These are phyloP conservation scores for Diplodia corticola DNA, from an alignment of 2,329 filamentous ascomycete genomes.

Conservation along the genomic window DNA sequence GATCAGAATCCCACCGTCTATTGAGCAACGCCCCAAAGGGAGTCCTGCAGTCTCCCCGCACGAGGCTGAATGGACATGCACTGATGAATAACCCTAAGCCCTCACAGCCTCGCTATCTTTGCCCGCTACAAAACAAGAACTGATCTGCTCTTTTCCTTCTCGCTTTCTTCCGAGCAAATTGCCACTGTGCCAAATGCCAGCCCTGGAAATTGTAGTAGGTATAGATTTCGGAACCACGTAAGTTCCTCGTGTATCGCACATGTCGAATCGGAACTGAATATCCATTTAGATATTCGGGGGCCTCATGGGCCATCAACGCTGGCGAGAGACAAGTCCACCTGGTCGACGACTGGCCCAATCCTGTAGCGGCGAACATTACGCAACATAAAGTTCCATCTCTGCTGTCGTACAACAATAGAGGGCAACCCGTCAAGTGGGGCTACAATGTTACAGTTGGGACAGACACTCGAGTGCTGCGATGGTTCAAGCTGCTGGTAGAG, in stretches of 20 bases:
- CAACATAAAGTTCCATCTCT: conserved; percentile 24
- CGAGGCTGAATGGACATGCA: too few species aligned
- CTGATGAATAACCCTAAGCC: too few species aligned
- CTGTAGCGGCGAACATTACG: conserved; percentile 2
- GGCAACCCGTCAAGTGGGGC: too few species aligned
- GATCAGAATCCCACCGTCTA: too few species aligned
- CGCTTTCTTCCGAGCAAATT: background rate
- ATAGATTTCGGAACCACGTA: conserved; percentile 35
- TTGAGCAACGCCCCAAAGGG: too few species aligned
- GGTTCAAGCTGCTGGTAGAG: too few species aligned
- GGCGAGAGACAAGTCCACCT: conserved; percentile 25
- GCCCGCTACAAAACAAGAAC: too few species aligned
- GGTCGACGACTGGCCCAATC: conserved; percentile 25
- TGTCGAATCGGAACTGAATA: background rate
- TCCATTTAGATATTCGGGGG: conserved; percentile 28
- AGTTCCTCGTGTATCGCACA: conserved; percentile 6
- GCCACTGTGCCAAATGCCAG: background rate
- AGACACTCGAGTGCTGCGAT: too few species aligned
- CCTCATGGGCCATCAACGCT: conserved; percentile 26
- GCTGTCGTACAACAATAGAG: conserved; percentile 23
- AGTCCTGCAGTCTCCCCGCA: too few species aligned
- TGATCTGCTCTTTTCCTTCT: background rate
- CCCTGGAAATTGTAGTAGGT: conserved; percentile 25
- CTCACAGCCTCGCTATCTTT: too few species aligned
- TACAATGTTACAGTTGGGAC: too few species aligned